Evolutionary conservation across 805 yeast genomes (phyloP), one percentile per base, ranked within the genome.

Genomic region (Sugiyamaella smithiae): DNA sequence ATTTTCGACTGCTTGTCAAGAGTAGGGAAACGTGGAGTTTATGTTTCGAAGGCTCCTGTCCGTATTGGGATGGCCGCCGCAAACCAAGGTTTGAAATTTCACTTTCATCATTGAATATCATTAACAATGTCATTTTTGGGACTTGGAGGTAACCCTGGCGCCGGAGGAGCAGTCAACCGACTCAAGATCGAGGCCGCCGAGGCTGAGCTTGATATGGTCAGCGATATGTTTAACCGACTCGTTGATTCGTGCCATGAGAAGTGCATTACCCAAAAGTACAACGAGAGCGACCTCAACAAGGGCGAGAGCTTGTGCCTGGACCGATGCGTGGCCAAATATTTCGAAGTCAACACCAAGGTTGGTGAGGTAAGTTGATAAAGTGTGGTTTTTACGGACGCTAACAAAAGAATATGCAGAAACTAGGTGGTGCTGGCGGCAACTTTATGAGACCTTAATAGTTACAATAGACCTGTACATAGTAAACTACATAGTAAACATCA

Each of bases 121-220:
- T n/a, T 29, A 29, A 37, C 11, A 43, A 68, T 68, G 72, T 66
- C 72, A 35, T 68, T 68, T 55, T 62, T 68, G 14, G 83, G 83
- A 62, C 68, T 78, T 57, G 81, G 81, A 51, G 79, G 80, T 48
- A 63, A 72, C 51, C 75, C 77, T 43, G 68, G 66, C 52, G 53
- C 57, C 22, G 67, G 66, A 54, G 60, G 61, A 32, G 38, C 51
- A 29, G 65, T 61, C 47, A 61, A 65, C 56, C 56, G 56, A 36
- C 48, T 57, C 41, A 70, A 70, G 63, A 52, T 70, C 52, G 68
- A 68, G 43, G 96, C 96, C 57, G 99, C 99, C 45, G 98, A 91
- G 72, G 87, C 96, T 50, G 99, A 91, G 70, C 78, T 91, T 58
- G 99, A 91, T 68, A 85, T 93, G 82, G 96, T 91, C 60, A 90